Conservation (phyloP, 148 eudicot species). For the Dianthus caryophyllus region DNA sequence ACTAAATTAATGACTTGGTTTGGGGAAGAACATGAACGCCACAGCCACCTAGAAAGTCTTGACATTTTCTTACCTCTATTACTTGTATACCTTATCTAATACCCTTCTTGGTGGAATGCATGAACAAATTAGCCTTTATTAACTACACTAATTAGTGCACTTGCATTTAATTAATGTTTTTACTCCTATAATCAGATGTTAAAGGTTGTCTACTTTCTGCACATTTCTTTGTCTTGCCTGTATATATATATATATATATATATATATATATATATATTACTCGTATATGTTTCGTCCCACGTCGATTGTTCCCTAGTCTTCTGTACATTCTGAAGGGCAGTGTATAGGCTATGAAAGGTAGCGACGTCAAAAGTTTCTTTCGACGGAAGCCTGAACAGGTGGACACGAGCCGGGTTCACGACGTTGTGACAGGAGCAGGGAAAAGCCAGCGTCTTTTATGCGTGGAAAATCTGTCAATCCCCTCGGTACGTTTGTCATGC, state of each 20-base stretch:
- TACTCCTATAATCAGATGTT: not conserved
- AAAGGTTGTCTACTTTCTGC: constrained; percentile 7
- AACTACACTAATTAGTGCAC: constrained; percentile 11
- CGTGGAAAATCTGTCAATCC: constrained; percentile 43
- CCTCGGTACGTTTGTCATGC: constrained; percentile 31
- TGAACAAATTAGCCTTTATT: constrained; percentile 19
- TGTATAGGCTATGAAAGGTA: constrained; percentile 9
- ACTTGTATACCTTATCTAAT: constrained; percentile 11
- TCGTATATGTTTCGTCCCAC: not conserved
- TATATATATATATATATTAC: too few relatives aligned
- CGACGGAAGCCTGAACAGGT: not conserved
- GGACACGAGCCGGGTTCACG: constrained; percentile 14
- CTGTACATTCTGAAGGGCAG: not conserved
- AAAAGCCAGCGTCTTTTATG: constrained; percentile 30
- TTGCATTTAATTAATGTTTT: constrained; percentile 9
- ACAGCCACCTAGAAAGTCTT: constrained; percentile 10
- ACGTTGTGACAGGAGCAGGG: constrained; percentile 10
- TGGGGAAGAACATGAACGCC: constrained; percentile 19
- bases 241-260: too few relatives aligned
- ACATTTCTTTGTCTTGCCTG: constrained; percentile 1
- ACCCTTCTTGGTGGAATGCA: constrained; percentile 23
- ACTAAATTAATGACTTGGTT: constrained; percentile 9
- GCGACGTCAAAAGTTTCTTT: constrained; percentile 7
- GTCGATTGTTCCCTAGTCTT: not conserved
- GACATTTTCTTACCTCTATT: constrained; percentile 21